These are phyloP conservation scores for Penicillium sp. DNA, from an alignment of 2,329 filamentous ascomycete species.

Conservation along the genomic window DNA sequence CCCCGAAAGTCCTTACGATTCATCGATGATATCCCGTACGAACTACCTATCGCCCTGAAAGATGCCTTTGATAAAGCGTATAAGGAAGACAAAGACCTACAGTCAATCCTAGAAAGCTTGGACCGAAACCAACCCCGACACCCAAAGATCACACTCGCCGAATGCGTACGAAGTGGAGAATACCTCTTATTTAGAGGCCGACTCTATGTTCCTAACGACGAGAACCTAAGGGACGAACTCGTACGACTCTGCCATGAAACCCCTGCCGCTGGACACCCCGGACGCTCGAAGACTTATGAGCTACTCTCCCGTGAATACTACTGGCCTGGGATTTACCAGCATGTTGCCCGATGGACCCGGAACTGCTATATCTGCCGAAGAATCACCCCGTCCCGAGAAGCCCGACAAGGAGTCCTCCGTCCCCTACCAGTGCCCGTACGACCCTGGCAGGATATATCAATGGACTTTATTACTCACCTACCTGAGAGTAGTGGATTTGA, in stretches of 20 bases:
- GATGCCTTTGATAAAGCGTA: too few species aligned
- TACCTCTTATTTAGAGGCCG: too few species aligned
- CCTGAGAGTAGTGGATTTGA: not conserved
- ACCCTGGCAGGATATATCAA: conserved; percentile 5
- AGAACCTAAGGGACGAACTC: not conserved
- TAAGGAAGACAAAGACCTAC: too few species aligned
- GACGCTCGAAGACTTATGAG: not conserved
- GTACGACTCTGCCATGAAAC: not conserved
- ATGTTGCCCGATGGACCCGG: not conserved
- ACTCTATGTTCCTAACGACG: not conserved
- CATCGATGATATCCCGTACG: too few species aligned
- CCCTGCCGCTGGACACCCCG: not conserved
- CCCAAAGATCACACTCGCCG: too few species aligned
- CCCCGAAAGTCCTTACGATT: too few species aligned
- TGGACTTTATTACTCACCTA: conserved; percentile 5
- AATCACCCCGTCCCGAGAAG: not conserved
- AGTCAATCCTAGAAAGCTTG: too few species aligned
- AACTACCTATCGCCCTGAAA: too few species aligned
- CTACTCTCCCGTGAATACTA: not conserved
- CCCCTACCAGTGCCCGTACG: conserved; percentile 2
- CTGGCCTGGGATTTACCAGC: not conserved
- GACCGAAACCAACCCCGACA: too few species aligned
- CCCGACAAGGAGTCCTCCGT: not conserved
- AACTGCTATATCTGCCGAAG: conserved; percentile 4
- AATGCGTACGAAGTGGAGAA: too few species aligned